phyloP scores from a whole-genome alignment of 2,329 filamentous ascomycete species.

The Hypoxylon sp. region DNA sequence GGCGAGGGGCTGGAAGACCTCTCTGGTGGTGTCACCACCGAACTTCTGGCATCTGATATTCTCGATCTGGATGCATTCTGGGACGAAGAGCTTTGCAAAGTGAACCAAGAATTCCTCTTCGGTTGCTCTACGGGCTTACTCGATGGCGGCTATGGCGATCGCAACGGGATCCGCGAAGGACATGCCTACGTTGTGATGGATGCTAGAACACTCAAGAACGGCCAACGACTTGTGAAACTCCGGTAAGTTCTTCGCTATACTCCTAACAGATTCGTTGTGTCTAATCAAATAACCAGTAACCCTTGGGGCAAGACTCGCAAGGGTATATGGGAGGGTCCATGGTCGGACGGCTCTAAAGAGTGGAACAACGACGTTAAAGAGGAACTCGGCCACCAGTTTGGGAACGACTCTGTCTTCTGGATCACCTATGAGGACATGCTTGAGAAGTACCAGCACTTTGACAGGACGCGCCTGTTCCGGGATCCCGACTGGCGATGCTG shows the following conservation, averaged over 20 bases:
- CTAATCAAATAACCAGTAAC: constrained; percentile 58
- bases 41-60: constrained; percentile 78
- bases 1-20: constrained; percentile 73
- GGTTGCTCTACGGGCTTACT: constrained; percentile 77
- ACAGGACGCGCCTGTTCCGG: constrained; percentile 73
- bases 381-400: constrained; percentile 72
- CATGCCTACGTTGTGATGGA: constrained; percentile 75
- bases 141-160: constrained; percentile 72
- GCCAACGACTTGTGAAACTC: constrained; percentile 70
- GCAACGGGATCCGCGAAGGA: constrained; percentile 70
- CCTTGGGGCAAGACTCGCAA: constrained; percentile 73
- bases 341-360: constrained; percentile 73
- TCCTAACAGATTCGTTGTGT: not conserved
- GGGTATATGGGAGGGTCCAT: constrained; percentile 72
- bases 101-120: constrained; percentile 85
- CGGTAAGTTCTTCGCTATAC: constrained; percentile 50
- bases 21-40: constrained; percentile 78
- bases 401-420: constrained; percentile 75
- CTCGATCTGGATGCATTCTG: constrained; percentile 86
- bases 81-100: constrained; percentile 83
- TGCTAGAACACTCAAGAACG: constrained; percentile 66
- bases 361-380: constrained; percentile 71
- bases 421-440: constrained; percentile 74
- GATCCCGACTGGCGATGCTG: constrained; percentile 71
- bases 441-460: constrained; percentile 73